Percentiles rank a stretch among this genome's conserved stretches.
These are phyloP conservation scores for Candida stauntonica DNA, from an alignment of 805 yeast species.

Conservation along the genomic window DNA sequence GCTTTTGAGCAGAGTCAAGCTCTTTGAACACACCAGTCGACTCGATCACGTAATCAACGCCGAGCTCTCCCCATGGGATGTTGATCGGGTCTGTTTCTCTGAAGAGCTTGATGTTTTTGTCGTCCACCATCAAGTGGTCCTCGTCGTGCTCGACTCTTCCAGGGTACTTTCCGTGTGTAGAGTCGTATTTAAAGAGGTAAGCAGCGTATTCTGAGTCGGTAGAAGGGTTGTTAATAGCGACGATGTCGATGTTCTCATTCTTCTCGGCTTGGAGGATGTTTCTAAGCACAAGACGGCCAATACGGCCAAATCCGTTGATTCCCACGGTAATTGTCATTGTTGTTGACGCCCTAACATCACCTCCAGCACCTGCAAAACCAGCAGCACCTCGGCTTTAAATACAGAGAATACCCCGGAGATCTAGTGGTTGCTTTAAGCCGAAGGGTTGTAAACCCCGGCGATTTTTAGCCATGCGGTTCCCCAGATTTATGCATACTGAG, in stretches of 20 bases:
- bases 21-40: conserved; percentile 72
- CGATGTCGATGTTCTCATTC: conserved; percentile 50
- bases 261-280: conserved; percentile 11
- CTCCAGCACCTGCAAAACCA: too few relatives aligned
- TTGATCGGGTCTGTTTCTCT: conserved; percentile 65
- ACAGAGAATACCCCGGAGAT: not conserved
- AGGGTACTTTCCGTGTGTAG: conserved; percentile 61
- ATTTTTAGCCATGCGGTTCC: too few relatives aligned
- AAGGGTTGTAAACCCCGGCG: too few relatives aligned
- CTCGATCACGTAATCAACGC: conserved; percentile 62
- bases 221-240: conserved; percentile 68
- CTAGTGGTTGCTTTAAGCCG: too few relatives aligned
- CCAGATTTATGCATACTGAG: conserved; percentile 2
- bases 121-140: conserved; percentile 49
- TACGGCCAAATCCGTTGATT: conserved; percentile 93
- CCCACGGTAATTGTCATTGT: conserved; percentile 53
- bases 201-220: conserved; percentile 66
- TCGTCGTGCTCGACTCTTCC: conserved; percentile 57
- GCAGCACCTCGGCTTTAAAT: too few relatives aligned
- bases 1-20: conserved; percentile 61
- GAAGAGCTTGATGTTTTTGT: conserved; percentile 44
- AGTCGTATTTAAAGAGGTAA: conserved; percentile 72
- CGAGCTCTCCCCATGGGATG: conserved; percentile 63
- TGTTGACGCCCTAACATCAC: too few relatives aligned
- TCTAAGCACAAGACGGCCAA: conserved; percentile 86